Evolutionary conservation across 768 basidiomycete genomes (phyloP), one percentile per base, ranked within the genome.

Genomic region (Psilocybe cubensis): DNA sequence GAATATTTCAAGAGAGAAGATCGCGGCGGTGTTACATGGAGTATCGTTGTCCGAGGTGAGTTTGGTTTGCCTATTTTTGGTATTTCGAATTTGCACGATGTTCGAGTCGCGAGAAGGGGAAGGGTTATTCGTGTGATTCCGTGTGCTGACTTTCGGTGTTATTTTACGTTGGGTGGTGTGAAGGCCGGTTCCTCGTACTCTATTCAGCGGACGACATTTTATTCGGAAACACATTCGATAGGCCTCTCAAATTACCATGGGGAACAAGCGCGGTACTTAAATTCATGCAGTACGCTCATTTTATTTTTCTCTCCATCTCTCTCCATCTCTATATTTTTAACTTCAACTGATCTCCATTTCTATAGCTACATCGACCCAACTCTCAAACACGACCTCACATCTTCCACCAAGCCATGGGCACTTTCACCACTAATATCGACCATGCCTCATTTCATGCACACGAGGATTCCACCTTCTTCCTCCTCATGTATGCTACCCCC

Each of bases 221-320:
- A n/a, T 96, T 96, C 65, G 93, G 94, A 5, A 96, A 95, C 61
- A 84, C 85, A 0, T 94, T 94, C 64, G 92, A 93, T 62, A 79
- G 86, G 31, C 86, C 86, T n/a, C 69, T 94, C 27, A 85, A 84
- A 62, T 71, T 94, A 17, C 92, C 92, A 10, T 94, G 91, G 90
- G 92, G 91, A 7, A 84, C 90, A 24, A 72, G 88, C 31, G 87
- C 89, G 6, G 91, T 87, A 1, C 76, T 95, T 35, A 86, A 83
- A 63, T 94, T 94, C 66, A 92, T 92, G 89, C 79, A 85, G 91
- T 91, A 56, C 65, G 87, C 53, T 42, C 53, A 28, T 23, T 47
- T 12, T 11, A 18, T 4, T 21, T 20, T 33, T 12, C 17, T n/a
- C 21, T 54, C 27, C 41, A 47, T 44, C 8, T 35, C 58, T 11